Base-by-base conservation (phyloP, 257 asterid species). In the Haberlea rhodopensis region DNA sequence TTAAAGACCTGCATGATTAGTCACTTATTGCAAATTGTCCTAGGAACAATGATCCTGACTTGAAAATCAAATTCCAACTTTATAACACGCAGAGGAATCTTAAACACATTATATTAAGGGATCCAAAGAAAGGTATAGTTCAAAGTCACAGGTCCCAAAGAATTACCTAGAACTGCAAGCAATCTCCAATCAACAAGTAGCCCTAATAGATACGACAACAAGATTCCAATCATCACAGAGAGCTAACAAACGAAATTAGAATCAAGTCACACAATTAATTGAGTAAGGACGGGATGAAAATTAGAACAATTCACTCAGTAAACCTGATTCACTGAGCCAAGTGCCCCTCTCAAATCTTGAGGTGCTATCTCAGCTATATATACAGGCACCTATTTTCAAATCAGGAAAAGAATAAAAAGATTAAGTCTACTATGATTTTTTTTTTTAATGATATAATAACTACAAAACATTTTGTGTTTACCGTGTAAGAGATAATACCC, bases 161-260 rank as follows among this genome's bases (percentile, higher is more conserved):
- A 60, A 52, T 82, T 84, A 89, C 97, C 98, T 56, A 92, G 79
- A 79, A 89, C 87, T 11, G 98, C 98, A 58, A 92, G 98, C 61
- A 73, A 29, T 76, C 98, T 87, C 98, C 98, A 92, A 58, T 72
- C 69, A 28, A 78, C 84, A 68, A 92, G 87, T 54, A 89, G 82
- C 28, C 97, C 98, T 57, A 91, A 74, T 75, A 91, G 72, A 78
- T 91, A 91, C 0, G 97, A 65, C 58, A 91, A 79, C 97, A 92
- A 58, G 62, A 92, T 85, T 74, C 98, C 98, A 45, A 89, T 81
- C 1, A 97, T 92, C 53, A 92, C 95, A 57, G 98, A 81, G 59
- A 92, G 96, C 98, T 92, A 70, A 60, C 16, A 43, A 25, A 59
- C 34, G 23, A 13, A 55, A 46, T 43, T 27, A 48, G 63, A 75